Conservation (phyloP, 257 asterid species). For the Voacanga thouarsii region DNA sequence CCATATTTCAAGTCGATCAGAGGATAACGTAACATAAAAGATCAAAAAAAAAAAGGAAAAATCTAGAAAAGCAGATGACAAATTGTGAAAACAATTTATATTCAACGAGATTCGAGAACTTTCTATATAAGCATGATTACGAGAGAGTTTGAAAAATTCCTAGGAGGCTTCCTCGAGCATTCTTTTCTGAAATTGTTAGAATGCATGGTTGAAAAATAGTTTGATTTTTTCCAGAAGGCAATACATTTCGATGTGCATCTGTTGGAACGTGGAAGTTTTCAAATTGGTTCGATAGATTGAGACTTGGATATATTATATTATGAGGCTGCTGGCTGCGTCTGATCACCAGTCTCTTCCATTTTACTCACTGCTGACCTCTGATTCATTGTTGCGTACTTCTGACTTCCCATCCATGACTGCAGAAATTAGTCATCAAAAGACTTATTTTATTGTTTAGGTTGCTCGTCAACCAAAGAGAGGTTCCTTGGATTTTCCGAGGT, state of each 20-base stretch:
- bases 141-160: no score
- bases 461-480: neutral
- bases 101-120: no score
- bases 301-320: neutral
- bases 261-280: neutral
- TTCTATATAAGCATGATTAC: no score
- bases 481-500: neutral
- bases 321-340: neutral
- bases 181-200: neutral
- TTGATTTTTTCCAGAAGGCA: neutral
- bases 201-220: neutral
- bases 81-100: no score
- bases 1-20: no score
- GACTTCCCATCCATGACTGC: slow-evolving; percentile 1
- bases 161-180: neutral
- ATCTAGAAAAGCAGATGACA: no score
- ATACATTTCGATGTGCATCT: neutral
- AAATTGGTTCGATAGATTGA: neutral
- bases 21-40: no score
- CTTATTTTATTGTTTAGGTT: slow-evolving; percentile 1
- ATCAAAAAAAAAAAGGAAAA: no score
- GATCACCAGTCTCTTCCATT: neutral
- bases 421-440: slow-evolving; percentile 3
- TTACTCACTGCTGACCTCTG: neutral
- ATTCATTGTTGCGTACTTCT: neutral